Percentiles rank a stretch among this genome's conserved stretches.
phyloP scores from a whole-genome alignment of 2,329 filamentous ascomycete genomes.

The Didymella keratinophila region DNA sequence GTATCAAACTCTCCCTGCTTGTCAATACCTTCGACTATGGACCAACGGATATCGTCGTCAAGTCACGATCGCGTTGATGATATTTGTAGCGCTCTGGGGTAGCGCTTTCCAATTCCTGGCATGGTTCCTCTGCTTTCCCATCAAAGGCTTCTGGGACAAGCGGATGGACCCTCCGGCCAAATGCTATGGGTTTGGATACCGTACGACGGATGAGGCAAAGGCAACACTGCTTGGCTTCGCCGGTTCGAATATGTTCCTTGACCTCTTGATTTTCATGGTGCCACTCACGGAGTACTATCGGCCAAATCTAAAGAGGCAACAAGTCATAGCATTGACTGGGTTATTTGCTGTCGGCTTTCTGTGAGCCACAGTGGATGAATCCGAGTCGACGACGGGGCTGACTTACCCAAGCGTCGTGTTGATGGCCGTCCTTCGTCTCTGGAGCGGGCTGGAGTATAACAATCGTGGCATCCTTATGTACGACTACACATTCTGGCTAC shows the following conservation, averaged over 20 bases:
- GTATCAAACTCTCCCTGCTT: constrained; percentile 38
- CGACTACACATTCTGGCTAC: constrained; percentile 45
- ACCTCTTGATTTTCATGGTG: constrained; percentile 38
- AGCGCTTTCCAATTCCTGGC: constrained; percentile 36
- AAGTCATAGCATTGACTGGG: constrained; percentile 38
- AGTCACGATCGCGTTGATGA: constrained; percentile 24
- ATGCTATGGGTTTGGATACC: constrained; percentile 40
- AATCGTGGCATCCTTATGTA: constrained; percentile 20
- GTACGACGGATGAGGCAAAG: constrained; percentile 25
- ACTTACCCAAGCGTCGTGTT: constrained; percentile 34
- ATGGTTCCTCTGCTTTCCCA: constrained; percentile 42
- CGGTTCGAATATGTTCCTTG: constrained; percentile 43
- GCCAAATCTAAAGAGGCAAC: constrained; percentile 31
- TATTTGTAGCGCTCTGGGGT: constrained; percentile 35
- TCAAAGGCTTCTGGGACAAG: constrained; percentile 32
- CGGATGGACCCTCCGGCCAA: constrained; percentile 22
- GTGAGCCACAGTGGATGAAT: constrained; percentile 6
- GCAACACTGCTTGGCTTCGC: constrained; percentile 33
- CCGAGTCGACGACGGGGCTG: neutral
- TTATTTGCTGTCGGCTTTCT: constrained; percentile 4
- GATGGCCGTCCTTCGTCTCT: constrained; percentile 42
- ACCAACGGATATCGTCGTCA: constrained; percentile 23
- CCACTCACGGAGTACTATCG: constrained; percentile 40
- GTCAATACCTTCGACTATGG: constrained; percentile 46
- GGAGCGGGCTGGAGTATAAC: constrained; percentile 32